Conservation (phyloP, 2,329 filamentous ascomycete species). For the Colletotrichum viniferum region DNA sequence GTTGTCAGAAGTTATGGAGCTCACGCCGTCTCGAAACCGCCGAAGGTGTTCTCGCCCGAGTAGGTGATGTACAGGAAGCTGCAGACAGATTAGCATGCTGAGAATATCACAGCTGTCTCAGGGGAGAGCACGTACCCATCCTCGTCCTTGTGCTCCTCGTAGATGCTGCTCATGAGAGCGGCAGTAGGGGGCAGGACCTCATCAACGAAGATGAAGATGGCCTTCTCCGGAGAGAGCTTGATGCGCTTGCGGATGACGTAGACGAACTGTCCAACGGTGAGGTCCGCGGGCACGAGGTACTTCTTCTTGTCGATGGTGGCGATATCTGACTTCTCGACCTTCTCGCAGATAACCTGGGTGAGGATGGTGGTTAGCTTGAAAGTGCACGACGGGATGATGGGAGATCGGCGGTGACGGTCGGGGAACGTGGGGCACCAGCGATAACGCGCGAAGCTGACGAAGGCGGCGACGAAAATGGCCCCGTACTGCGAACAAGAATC, state of each 20-base stretch:
- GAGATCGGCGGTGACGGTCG: constrained; percentile 18
- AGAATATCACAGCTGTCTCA: not conserved
- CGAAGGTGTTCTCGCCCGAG: constrained; percentile 99
- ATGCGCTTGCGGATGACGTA: constrained; percentile 99
- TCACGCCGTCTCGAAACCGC: constrained; percentile 52
- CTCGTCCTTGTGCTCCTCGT: constrained; percentile 96
- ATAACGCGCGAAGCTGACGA: constrained; percentile 14
- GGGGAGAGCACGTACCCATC: constrained; percentile 58
- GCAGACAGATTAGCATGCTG: constrained; percentile 9
- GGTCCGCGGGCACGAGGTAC: constrained; percentile 95
- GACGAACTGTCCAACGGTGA: constrained; percentile 99
- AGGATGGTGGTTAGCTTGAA: constrained; percentile 24
- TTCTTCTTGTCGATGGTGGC: constrained; percentile 99
- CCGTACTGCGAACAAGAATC: not conserved
- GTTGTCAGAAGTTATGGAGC: constrained; percentile 12
- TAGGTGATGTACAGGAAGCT: constrained; percentile 99
- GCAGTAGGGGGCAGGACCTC: constrained; percentile 96
- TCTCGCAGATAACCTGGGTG: constrained; percentile 93
- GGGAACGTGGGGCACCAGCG: constrained; percentile 11
- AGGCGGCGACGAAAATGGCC: not conserved
- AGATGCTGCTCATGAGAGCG: constrained; percentile 98
- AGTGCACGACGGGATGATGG: not conserved
- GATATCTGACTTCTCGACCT: constrained; percentile 99
- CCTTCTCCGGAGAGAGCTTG: constrained; percentile 99
- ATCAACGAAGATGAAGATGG: constrained; percentile 99